Evolutionary conservation across 768 basidiomycete species (phyloP).

Genomic region (Lactarius hatsudake): DNA sequence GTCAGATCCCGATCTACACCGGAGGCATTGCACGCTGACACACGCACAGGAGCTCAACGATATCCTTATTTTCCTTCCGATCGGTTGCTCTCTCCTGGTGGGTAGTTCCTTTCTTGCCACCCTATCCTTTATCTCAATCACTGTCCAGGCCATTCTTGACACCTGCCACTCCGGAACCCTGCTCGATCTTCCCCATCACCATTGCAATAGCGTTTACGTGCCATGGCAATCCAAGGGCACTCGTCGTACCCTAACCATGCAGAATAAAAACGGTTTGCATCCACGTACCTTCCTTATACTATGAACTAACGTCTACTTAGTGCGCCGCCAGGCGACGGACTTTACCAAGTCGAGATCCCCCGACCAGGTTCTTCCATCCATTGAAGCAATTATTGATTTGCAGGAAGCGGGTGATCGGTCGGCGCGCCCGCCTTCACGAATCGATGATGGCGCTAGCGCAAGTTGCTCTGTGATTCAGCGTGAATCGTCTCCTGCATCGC

Average conservation of each 20-base stretch:
- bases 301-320: slow-evolving; percentile 4
- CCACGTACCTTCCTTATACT: not conserved
- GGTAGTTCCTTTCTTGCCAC: not conserved
- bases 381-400: not conserved
- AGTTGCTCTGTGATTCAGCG: not conserved
- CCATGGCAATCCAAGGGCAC: slow-evolving; percentile 31
- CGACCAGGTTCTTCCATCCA: not conserved
- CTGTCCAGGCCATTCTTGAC: slow-evolving; percentile 29
- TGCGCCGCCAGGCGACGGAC: slow-evolving; percentile 18
- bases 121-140: too few species aligned
- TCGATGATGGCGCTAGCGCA: not conserved
- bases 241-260: slow-evolving; percentile 27
- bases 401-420: not conserved
- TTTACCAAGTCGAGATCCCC: not conserved
- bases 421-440: not conserved
- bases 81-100: slow-evolving; percentile 25
- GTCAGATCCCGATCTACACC: slow-evolving; percentile 14
- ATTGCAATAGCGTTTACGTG: slow-evolving; percentile 30
- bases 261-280: slow-evolving; percentile 23
- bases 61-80: slow-evolving; percentile 27
- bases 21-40: not conserved
- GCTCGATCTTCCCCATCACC: slow-evolving; percentile 30
- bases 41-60: slow-evolving; percentile 13
- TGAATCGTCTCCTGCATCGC: not conserved
- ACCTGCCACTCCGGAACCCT: slow-evolving; percentile 32